Percentiles rank a stretch among this genome's conserved stretches.
Evolutionary conservation across 2,329 filamentous ascomycete genomes (phyloP).

Genomic region (Juglanconis sp.): DNA sequence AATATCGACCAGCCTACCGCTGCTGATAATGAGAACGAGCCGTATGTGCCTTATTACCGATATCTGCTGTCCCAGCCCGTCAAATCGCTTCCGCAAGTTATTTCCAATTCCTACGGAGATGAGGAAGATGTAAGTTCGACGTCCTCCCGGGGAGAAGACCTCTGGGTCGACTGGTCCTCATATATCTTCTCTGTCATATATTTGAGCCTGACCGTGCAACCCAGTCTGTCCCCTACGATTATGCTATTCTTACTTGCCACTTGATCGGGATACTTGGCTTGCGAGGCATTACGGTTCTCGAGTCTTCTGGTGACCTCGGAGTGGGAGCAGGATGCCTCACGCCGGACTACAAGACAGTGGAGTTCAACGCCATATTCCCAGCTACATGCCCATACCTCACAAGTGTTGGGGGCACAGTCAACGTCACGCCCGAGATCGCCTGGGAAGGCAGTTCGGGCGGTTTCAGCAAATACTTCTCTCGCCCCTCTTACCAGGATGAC

Average conservation of each 20-base stretch:
- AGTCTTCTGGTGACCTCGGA: constrained; percentile 57
- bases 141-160: too few relatives aligned
- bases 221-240: constrained; percentile 54
- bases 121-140: constrained; percentile 41
- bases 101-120: constrained; percentile 68
- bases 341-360: constrained; percentile 24
- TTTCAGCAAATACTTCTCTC: constrained; percentile 45
- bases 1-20: constrained; percentile 25
- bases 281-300: constrained; percentile 63
- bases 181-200: too few relatives aligned
- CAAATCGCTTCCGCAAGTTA: constrained; percentile 56
- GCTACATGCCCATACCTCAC: constrained; percentile 58
- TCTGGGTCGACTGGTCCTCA: too few relatives aligned
- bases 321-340: constrained; percentile 28
- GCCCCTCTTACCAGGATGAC: constrained; percentile 42
- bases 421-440: constrained; percentile 47
- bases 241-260: constrained; percentile 49
- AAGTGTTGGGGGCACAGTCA: constrained; percentile 56
- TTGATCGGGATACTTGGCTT: constrained; percentile 64
- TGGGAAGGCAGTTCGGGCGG: constrained; percentile 51
- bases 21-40: constrained; percentile 55
- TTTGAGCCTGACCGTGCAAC: not conserved
- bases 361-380: constrained; percentile 41
- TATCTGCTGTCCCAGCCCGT: constrained; percentile 59
- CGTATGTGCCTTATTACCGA: constrained; percentile 52